These are phyloP conservation scores for Patellaria atrata DNA, from an alignment of 495 filamentous ascomycete species.

Conservation along the genomic window DNA sequence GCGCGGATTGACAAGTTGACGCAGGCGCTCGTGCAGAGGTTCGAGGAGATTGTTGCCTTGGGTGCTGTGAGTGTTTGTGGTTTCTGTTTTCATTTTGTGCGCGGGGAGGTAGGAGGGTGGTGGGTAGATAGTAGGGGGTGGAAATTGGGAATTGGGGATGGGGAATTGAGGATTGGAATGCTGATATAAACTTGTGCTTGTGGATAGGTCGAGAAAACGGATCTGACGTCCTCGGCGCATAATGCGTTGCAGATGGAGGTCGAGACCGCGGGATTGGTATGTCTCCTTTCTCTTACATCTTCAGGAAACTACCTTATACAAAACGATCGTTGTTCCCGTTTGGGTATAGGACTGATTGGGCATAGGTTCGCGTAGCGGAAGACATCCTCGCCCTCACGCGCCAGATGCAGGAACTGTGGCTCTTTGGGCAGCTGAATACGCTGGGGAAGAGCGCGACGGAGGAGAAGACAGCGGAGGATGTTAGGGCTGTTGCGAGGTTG, in stretches of 20 bases:
- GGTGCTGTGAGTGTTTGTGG: constrained; percentile 43
- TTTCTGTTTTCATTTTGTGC: too few relatives aligned
- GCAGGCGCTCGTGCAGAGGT: constrained; percentile 39
- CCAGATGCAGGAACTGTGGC: constrained; percentile 58
- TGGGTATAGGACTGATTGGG: background rate
- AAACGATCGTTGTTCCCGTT: background rate
- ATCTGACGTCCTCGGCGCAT: constrained; percentile 37
- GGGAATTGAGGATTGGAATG: too few relatives aligned
- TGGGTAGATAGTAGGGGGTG: too few relatives aligned
- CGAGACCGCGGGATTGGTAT: constrained; percentile 48
- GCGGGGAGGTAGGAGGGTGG: too few relatives aligned
- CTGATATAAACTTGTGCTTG: too few relatives aligned
- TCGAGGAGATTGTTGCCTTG: constrained; percentile 45
- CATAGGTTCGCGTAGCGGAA: constrained; percentile 49
- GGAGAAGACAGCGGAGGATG: constrained; percentile 39
- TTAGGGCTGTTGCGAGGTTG: constrained; percentile 36
- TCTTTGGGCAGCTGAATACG: constrained; percentile 56
- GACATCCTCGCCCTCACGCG: constrained; percentile 49
- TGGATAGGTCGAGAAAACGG: constrained; percentile 19
- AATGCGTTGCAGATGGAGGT: constrained; percentile 49
- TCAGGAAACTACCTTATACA: background rate
- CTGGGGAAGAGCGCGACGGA: constrained; percentile 31
- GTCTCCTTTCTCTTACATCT: constrained; percentile 1
- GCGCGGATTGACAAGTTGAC: constrained; percentile 20
- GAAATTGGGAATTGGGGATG: too few relatives aligned